Percentiles rank a stretch among this genome's conserved stretches.
These are phyloP conservation scores for Somion occarium DNA, from an alignment of 1,284 basidiomycete species.

Conservation along the genomic window DNA sequence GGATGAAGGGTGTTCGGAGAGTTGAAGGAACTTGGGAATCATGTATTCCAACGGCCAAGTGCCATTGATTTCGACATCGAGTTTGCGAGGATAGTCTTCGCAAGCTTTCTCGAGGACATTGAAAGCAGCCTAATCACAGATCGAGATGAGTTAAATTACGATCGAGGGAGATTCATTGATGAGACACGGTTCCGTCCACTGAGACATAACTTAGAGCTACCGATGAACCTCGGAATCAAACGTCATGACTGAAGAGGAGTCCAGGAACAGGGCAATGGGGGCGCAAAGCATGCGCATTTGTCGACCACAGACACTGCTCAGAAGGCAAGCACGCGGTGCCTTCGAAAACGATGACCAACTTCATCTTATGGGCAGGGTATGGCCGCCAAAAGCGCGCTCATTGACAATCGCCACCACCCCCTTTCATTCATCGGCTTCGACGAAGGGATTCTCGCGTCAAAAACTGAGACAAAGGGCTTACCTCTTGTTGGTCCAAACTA, in stretches of 20 bases:
- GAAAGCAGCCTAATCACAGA: constrained; percentile 75
- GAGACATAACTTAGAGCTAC: neutral
- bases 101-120: constrained; percentile 94
- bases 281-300: too few relatives aligned
- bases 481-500: constrained; percentile 79
- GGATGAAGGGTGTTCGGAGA: constrained; percentile 78
- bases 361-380: too few relatives aligned
- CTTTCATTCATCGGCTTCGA: neutral
- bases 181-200: neutral
- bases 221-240: neutral
- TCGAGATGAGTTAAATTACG: constrained; percentile 12
- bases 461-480: constrained; percentile 39
- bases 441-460: neutral
- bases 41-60: constrained; percentile 87
- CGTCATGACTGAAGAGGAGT: too few relatives aligned
- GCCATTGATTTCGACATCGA: constrained; percentile 90
- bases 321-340: too few relatives aligned
- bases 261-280: neutral
- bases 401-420: too few relatives aligned
- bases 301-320: too few relatives aligned
- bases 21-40: constrained; percentile 90
- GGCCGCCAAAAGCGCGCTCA: too few relatives aligned
- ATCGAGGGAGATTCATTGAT: neutral
- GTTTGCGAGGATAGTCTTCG: constrained; percentile 94
- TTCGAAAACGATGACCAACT: too few relatives aligned